A percentile compares a stretch with the other conserved stretches of the same genome.
Evolutionary conservation across 2,329 filamentous ascomycete genomes (phyloP).

Genomic region (Cryphonectria parasitica): DNA sequence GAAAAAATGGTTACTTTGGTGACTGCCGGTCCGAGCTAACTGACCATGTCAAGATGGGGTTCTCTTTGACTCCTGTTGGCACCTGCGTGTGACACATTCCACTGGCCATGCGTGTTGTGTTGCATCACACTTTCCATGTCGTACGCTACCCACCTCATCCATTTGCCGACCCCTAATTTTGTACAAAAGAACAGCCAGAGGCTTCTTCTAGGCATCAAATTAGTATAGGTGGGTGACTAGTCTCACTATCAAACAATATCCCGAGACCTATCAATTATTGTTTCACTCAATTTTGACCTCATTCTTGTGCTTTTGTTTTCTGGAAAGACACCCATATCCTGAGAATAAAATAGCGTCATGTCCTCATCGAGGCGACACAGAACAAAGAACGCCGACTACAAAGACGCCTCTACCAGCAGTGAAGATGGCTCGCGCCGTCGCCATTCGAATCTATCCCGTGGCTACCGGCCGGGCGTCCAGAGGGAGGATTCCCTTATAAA

Average conservation of each 20-base stretch:
- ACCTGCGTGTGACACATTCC: slow-evolving; percentile 11
- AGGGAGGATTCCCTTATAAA: slow-evolving; percentile 26
- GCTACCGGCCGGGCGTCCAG: slow-evolving; percentile 14
- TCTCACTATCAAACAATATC: background rate
- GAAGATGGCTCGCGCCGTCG: slow-evolving; percentile 15
- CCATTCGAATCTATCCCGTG: slow-evolving; percentile 19
- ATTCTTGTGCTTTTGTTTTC: background rate
- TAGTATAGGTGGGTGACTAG: background rate
- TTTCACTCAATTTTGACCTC: background rate
- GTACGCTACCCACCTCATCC: background rate
- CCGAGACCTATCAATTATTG: background rate
- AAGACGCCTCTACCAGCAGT: slow-evolving; percentile 21
- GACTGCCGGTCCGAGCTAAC: background rate
- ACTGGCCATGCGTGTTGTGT: background rate
- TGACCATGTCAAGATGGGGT: background rate
- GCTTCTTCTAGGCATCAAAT: slow-evolving; percentile 1
- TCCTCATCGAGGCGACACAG: slow-evolving; percentile 21
- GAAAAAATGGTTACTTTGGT: background rate
- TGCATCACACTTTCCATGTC: background rate
- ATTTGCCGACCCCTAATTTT: background rate
- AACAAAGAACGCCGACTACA: slow-evolving; percentile 17
- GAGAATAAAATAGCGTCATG: slow-evolving; percentile 11
- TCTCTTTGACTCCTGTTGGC: background rate
- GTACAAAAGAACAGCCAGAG: slow-evolving; percentile 19
- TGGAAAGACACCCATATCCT: no score